Base-by-base conservation (phyloP, 164 flowering plant species). In the Vitis vinifera region DNA sequence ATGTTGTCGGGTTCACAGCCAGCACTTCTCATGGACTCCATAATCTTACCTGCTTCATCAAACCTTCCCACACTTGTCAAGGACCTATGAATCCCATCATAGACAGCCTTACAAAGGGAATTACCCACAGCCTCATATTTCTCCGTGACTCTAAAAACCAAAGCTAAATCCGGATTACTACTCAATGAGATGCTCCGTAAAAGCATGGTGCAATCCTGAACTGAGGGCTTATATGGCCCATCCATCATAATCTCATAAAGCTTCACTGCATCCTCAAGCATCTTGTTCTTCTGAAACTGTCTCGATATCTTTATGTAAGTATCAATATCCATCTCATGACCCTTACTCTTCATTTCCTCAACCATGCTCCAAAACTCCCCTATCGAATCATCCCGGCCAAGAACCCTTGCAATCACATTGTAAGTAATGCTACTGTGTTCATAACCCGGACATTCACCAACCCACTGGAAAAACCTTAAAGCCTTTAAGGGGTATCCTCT, bases 241-340 rank as follows among this genome's bases (percentile, higher is more conserved):
- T 88, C 94, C 93, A 92, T 89, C 99, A 96, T 93, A 67, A 84
- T 69, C 81, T 93, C 97, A 69, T 87, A 92, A 61, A 96, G 89
- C 82, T 85, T 86, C 51, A 93, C 95, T 0, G 91, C 89, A 67
- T 91, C 98, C 55, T 83, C 87, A 78, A 89, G 66, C 94, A 86
- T 83, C 74, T 78, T 89, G 62, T 12, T 67, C 80, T 86, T 92
- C 67, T 82, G 89, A 51, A 93, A 83, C 68, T 78, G 80, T 79
- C 97, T 89, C 10, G 91, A 74, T 19, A 96, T 67, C 78, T 91
- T 90, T 68, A 88, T 74, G 65, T 93, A 96, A 1, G 93, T 85
- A 59, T 93, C 97, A 4, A 89, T 67, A 76, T 95, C 99, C 69
- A 93, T 75, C 50, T 87, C 95, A 76, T 71, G 70, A n/a, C 95